Evolutionary conservation across 2,329 filamentous ascomycete genomes (phyloP), one percentile per base, ranked within the genome.

Genomic region (Penicillium sp.): DNA sequence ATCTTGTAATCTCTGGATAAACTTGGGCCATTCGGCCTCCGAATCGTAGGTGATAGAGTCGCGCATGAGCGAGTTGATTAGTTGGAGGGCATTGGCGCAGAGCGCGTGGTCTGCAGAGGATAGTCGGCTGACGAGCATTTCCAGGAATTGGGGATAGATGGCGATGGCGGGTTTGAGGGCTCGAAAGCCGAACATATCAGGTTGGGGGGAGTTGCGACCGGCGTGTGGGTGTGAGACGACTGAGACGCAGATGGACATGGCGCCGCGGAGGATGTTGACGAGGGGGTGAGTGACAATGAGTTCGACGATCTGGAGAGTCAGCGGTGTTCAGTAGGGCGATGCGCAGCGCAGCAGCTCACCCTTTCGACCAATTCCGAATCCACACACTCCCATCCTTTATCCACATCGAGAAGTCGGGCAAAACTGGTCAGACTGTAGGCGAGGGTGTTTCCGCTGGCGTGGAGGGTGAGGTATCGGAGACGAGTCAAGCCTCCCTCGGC

Each of bases 181-280:
- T 59, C 91, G 87, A 75, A 97, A 97, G 26, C 94, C 94, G 72
- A 91, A 95, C 16, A 83, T 82, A 18, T 86, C 86, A 2, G 86
- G 83, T 54, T 82, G 75, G 6, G 80, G 67, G 47, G 72, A 66
- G 64, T 76, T 73, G 18, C 16, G 28, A 37, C 79, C 84, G 51
- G 75, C 73, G 69, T 91, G 87, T 24, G 92, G 91, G 74, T 95
- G 89, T 59, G 91, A 89, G 48, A 99, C 93, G 53, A 97, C 88
- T 11, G 92, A 91, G 43, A 96, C 93, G 52, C 99, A 83, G 58
- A 99, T 95, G 43, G 92, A 93, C 90, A 99, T 96, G 68, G 93
- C 93, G 67, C 94, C 94, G 60, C 94, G 87, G 56, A 99, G 85
- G 69, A 97, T 97, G 72, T 99, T 99, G 75, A 99, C 94, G 57